A percentile compares a stretch with the other conserved stretches of the same genome.
These are phyloP conservation scores for Erysiphe neolycopersici DNA, from an alignment of 2,329 filamentous ascomycete species.

Conservation along the genomic window DNA sequence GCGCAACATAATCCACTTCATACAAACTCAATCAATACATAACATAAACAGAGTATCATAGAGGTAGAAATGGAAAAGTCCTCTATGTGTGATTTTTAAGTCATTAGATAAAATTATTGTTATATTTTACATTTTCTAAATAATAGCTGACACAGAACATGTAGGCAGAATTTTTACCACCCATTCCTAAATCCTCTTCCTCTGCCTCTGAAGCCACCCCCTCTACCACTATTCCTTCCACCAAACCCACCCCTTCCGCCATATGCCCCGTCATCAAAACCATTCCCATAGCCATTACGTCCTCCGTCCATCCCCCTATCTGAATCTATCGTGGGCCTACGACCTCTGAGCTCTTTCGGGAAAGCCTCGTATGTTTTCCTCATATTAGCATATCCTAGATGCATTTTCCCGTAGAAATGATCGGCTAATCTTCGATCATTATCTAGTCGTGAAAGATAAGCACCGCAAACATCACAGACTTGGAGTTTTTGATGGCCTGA, in stretches of 20 bases:
- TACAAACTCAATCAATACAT: no score
- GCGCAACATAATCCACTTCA: no score
- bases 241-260: conserved; percentile 17
- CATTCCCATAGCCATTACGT: conserved; percentile 26
- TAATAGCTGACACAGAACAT: background rate
- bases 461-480: conserved; percentile 94
- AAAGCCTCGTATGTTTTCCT: conserved; percentile 75
- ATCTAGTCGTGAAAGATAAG: conserved; percentile 73
- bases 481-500: conserved; percentile 94
- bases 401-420: conserved; percentile 99
- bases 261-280: conserved; percentile 19
- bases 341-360: conserved; percentile 58
- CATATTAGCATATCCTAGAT: conserved; percentile 94
- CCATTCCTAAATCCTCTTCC: conserved; percentile 9
- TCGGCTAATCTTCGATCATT: conserved; percentile 86
- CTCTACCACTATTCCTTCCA: conserved; percentile 8
- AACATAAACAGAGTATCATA: no score
- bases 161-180: background rate
- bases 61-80: no score
- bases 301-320: conserved; percentile 24
- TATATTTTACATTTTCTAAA: background rate
- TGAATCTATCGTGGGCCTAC: conserved; percentile 31
- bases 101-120: no score
- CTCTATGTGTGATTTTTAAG: no score
- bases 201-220: conserved; percentile 9